Percentiles rank a stretch among this genome's conserved stretches.
Conservation (phyloP, 73 alveolate genomes). For the Urostyla sp. region DNA sequence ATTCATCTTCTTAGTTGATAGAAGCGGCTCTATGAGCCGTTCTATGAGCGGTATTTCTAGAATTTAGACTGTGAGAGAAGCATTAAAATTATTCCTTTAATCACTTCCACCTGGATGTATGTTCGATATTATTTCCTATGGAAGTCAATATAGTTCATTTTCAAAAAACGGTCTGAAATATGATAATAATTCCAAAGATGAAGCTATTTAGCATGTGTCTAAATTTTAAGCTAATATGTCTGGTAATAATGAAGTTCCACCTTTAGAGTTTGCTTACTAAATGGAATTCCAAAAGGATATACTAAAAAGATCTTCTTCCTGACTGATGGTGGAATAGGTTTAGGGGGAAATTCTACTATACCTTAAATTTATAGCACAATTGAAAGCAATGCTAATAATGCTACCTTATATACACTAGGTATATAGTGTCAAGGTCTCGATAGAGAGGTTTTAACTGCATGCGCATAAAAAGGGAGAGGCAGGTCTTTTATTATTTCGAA, state of each 20-base stretch:
- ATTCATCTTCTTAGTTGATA: neutral
- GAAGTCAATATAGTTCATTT: neutral
- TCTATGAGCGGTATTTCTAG: too few relatives aligned
- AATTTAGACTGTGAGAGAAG: neutral
- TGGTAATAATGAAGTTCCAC: conserved; percentile 82
- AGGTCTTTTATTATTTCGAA: conserved; percentile 71
- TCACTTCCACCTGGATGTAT: neutral
- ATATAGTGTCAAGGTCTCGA: conserved; percentile 76
- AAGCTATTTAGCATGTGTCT: too few relatives aligned
- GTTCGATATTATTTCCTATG: neutral
- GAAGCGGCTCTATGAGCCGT: too few relatives aligned
- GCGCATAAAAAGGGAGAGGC: conserved; percentile 82
- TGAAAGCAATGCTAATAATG: conserved; percentile 16
- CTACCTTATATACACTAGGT: conserved; percentile 83
- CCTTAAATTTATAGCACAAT: too few relatives aligned
- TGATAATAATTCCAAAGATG: too few relatives aligned
- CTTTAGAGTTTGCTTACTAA: conserved; percentile 18
- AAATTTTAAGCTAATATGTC: conserved; percentile 91
- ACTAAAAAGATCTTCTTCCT: conserved; percentile 76
- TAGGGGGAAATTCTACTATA: conserved; percentile 60
- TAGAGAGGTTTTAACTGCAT: conserved; percentile 63
- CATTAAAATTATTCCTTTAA: neutral
- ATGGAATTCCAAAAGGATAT: neutral
- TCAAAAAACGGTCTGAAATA: too few relatives aligned
- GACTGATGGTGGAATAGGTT: conserved; percentile 90